phyloP scores from a whole-genome alignment of 768 basidiomycete genomes.

The Cubamyces lactineus region DNA sequence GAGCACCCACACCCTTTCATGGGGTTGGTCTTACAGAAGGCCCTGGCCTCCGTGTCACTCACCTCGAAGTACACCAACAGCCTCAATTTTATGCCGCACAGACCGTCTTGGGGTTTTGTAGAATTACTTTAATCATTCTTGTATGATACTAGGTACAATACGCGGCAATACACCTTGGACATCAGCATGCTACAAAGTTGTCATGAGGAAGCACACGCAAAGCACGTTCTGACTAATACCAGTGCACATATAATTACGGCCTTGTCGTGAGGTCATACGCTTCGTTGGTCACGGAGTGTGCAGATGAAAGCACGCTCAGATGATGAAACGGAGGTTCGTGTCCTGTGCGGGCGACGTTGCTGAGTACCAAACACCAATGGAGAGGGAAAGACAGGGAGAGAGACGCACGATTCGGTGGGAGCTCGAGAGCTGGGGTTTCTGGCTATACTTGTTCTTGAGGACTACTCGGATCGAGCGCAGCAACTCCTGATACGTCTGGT shows the following conservation, averaged over 20 bases:
- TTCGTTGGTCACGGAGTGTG: no score
- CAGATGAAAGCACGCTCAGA: background rate
- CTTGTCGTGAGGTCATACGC: no score
- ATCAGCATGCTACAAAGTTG: background rate
- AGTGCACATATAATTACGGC: background rate
- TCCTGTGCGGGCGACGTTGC: background rate
- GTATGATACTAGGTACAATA: constrained; percentile 8
- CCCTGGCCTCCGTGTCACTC: no score
- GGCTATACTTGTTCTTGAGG: constrained; percentile 60
- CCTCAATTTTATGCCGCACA: background rate
- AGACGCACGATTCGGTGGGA: constrained; percentile 65
- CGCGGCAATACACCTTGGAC: background rate
- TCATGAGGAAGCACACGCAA: background rate
- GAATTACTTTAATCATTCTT: constrained; percentile 3
- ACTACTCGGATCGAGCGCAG: constrained; percentile 59
- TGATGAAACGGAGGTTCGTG: constrained; percentile 16
- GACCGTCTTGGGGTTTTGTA: background rate
- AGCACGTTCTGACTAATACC: no score
- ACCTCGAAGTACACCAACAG: no score
- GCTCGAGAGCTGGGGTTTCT: constrained; percentile 75
- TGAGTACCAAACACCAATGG: no score
- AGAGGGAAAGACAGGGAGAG: background rate
- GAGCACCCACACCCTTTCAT: no score
- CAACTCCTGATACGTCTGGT: constrained; percentile 63
- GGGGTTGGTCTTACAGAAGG: no score